Evolutionary conservation across 2,329 filamentous ascomycete species (phyloP), one percentile per base, ranked within the genome.

Genomic region (Bipolaris zeicola): DNA sequence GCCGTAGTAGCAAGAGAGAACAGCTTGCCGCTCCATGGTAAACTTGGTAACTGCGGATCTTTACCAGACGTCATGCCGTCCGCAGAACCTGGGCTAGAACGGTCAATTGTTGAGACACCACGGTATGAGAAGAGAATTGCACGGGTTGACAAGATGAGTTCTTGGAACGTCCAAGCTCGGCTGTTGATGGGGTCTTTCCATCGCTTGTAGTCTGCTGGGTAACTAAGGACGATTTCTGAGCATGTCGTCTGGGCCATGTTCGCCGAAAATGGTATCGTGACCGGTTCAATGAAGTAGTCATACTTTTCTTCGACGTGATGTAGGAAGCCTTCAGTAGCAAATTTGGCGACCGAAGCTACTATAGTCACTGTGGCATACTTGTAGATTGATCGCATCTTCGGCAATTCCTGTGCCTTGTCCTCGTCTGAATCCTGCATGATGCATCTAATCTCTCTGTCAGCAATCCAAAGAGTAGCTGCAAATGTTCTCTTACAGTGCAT

Each of bases 101-200:
- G 46, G 22, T 55, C 52, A 11, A 55, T 49, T 11, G 22, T 43
- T 10, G 52, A 10, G 7, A 58, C 26, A 13, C 56, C 56, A 31
- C 52, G 38, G 41, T 58, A 58, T 28, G 56, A 55, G 39, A 60
- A 60, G 14, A 50, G 11, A 8, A 60, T 50, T 3, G 49, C 50
- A 11, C 53, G 42, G 1, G 49, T 49, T 7, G 57, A 60, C 5
- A 60, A 24, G 5, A 60, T 37, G 13, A 60, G 43, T 39, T 60
- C 57, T 39, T 60, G 57, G 18, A 57, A 60, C 2, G 53, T 60
- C 57, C 57, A 60, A 16, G 56, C 56, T 16, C 56, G 56, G 41
- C 36, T 45, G 28, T 58, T 55, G 42, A 58, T 58, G 3, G 56
- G 56, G 18, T 58, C 56, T 31, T 51, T 50, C 24, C 46, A 42